These are phyloP conservation scores for Wakefieldia striispora DNA, from an alignment of 768 basidiomycete genomes.

Conservation along the genomic window DNA sequence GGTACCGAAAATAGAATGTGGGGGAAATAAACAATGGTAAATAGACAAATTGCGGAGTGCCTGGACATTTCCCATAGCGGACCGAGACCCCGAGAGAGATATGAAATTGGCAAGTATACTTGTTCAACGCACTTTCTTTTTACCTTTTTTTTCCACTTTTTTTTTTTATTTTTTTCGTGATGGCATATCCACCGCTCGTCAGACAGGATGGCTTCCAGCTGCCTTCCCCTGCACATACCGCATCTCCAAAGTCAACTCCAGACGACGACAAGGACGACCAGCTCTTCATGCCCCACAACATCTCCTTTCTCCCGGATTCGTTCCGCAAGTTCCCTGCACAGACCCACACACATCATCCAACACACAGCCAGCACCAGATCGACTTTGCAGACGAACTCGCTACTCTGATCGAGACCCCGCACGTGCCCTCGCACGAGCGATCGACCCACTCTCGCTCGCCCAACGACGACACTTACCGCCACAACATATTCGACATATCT, in stretches of 20 bases:
- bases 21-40: conserved; percentile 19
- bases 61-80: conserved; percentile 31
- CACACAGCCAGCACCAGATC: conserved; percentile 25
- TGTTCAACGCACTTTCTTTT: background rate
- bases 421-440: conserved; percentile 38
- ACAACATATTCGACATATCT: conserved; percentile 66
- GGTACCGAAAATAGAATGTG: conserved; percentile 17
- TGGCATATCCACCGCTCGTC: conserved; percentile 37
- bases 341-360: conserved; percentile 11
- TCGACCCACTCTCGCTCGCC: conserved; percentile 42
- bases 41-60: conserved; percentile 11
- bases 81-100: conserved; percentile 32
- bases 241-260: conserved; percentile 28
- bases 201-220: conserved; percentile 76
- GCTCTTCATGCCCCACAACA: conserved; percentile 46
- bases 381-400: conserved; percentile 73
- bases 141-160: background rate
- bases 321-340: conserved; percentile 50
- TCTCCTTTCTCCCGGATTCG: conserved; percentile 49
- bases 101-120: conserved; percentile 6
- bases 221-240: conserved; percentile 41
- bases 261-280: conserved; percentile 28
- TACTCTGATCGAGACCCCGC: conserved; percentile 45
- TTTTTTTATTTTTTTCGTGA: conserved; percentile 1
- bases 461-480: conserved; percentile 43